phyloP scores from a whole-genome alignment of 2,329 filamentous ascomycete genomes.

The Aspergillus sp. region DNA sequence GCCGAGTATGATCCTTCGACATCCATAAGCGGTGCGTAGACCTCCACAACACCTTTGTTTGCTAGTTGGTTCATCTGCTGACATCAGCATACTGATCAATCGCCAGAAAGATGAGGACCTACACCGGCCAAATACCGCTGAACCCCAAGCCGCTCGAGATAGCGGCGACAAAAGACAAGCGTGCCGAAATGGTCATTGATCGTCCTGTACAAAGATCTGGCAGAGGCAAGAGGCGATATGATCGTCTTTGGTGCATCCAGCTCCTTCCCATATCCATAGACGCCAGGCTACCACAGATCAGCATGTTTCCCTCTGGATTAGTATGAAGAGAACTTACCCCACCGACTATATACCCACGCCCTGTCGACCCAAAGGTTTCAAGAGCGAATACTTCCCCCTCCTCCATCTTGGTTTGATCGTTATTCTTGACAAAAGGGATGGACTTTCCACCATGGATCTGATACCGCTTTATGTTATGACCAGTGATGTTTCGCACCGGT shows the following conservation, averaged over 20 bases:
- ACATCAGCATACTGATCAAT: no score
- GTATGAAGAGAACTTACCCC: constrained; percentile 31
- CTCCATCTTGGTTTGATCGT: constrained; percentile 49
- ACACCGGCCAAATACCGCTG: constrained; percentile 55
- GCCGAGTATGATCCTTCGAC: constrained; percentile 56
- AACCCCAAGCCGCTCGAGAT: constrained; percentile 57
- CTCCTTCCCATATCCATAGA: constrained; percentile 48
- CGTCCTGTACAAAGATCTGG: constrained; percentile 51
- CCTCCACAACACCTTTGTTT: constrained; percentile 51
- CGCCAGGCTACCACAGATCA: constrained; percentile 32
- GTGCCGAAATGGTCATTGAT: constrained; percentile 59
- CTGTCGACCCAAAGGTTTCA: constrained; percentile 53
- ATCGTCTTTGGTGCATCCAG: constrained; percentile 27
- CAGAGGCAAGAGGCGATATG: constrained; percentile 44
- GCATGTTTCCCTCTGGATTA: neutral
- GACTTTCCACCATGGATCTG: constrained; percentile 52
- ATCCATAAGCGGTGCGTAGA: constrained; percentile 52
- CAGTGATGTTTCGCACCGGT: constrained; percentile 48
- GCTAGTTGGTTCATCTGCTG: constrained; percentile 52
- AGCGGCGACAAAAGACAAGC: constrained; percentile 55
- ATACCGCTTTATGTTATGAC: constrained; percentile 50
- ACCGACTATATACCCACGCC: constrained; percentile 43
- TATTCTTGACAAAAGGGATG: constrained; percentile 50
- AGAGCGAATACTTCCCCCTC: constrained; percentile 54
- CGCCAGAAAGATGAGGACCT: constrained; percentile 15